These are phyloP conservation scores for Ceratocystis papillata DNA, from an alignment of 2,329 filamentous ascomycete genomes.

Conservation along the genomic window DNA sequence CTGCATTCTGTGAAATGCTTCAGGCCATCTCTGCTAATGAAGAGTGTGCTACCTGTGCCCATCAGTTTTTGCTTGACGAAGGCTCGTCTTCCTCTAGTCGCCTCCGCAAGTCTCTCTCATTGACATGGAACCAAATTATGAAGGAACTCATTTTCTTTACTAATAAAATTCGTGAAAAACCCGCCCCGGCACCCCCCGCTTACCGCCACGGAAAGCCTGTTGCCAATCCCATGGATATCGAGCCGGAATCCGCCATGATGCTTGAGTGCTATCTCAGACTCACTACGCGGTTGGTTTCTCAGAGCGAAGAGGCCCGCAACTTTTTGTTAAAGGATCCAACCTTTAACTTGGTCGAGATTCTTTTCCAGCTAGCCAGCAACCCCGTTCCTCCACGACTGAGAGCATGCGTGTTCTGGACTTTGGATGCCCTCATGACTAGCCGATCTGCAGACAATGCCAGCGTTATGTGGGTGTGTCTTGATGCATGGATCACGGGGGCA, in stretches of 20 bases:
- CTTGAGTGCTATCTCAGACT: constrained; percentile 86
- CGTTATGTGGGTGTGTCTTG: constrained; percentile 68
- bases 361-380: constrained; percentile 70
- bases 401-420: constrained; percentile 70
- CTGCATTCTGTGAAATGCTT: constrained; percentile 93
- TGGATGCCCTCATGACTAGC: constrained; percentile 63
- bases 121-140: constrained; percentile 91
- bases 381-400: constrained; percentile 65
- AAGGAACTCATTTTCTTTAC: constrained; percentile 80
- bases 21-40: constrained; percentile 76
- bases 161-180: constrained; percentile 63
- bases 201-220: constrained; percentile 51
- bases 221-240: constrained; percentile 60
- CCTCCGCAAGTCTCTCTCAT: constrained; percentile 68
- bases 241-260: constrained; percentile 94
- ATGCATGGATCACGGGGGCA: constrained; percentile 63
- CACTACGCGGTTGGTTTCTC: constrained; percentile 66
- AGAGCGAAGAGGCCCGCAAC: constrained; percentile 59
- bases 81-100: constrained; percentile 57
- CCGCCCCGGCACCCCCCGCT: constrained; percentile 36
- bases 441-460: constrained; percentile 59
- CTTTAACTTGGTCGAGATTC: constrained; percentile 59
- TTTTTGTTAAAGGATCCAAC: constrained; percentile 58
- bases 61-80: constrained; percentile 84
- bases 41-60: constrained; percentile 71